Conservation (phyloP, 352 stramenopile genomes). For the Globisporangium heterothallicum region DNA sequence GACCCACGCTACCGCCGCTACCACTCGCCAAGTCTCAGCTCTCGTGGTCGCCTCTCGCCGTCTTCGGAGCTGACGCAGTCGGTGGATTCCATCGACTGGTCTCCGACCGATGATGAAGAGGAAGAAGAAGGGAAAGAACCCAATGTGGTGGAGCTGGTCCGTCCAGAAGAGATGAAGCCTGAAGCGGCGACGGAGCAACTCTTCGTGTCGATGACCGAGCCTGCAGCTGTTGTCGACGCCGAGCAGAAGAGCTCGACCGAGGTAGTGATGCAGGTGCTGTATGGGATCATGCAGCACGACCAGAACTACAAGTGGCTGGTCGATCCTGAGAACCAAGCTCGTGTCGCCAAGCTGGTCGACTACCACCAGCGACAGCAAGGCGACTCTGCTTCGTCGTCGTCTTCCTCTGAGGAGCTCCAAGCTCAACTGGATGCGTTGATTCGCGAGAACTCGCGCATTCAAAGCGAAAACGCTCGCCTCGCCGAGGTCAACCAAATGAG, state of each 20-base stretch:
- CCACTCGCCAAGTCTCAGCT: conserved; percentile 17
- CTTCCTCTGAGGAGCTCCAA: conserved; percentile 37
- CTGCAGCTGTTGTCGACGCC: neutral
- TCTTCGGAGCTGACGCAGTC: conserved; percentile 25
- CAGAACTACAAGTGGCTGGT: conserved; percentile 54
- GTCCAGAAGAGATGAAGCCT: conserved; percentile 5
- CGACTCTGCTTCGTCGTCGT: conserved; percentile 12
- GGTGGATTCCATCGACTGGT: conserved; percentile 45
- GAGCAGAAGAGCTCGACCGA: conserved; percentile 30
- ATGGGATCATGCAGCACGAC: conserved; percentile 54
- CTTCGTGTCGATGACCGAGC: neutral
- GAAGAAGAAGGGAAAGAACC: conserved; percentile 6
- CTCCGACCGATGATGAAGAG: conserved; percentile 31
- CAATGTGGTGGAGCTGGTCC: neutral
- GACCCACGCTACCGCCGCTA: conserved; percentile 29
- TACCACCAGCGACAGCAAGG: conserved; percentile 28
- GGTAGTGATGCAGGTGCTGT: conserved; percentile 57
- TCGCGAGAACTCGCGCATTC: conserved; percentile 54
- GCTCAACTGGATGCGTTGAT: conserved; percentile 53
- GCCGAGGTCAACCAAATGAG: conserved; percentile 30
- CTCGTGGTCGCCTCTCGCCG: conserved; percentile 9
- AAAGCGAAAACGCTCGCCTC: conserved; percentile 48
- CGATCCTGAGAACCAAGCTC: conserved; percentile 36
- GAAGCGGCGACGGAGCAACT: neutral
- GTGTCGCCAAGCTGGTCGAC: conserved; percentile 45